These are phyloP conservation scores for Psilocybe sp. DNA, from an alignment of 768 basidiomycete genomes.

Conservation along the genomic window DNA sequence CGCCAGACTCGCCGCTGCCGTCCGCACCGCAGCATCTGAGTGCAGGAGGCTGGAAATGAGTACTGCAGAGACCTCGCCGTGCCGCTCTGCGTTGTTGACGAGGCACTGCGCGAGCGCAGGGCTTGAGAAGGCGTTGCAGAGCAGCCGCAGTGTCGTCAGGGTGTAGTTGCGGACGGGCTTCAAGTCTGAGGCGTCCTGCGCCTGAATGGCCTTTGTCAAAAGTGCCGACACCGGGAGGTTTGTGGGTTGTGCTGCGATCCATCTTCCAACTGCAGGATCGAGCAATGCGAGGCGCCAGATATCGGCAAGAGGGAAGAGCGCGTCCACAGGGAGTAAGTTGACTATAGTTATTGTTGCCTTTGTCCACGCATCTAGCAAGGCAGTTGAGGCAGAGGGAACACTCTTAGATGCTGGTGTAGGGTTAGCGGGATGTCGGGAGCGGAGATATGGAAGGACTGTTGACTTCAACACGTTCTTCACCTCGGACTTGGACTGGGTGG, in stretches of 20 bases:
- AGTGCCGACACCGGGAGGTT: conserved; percentile 41
- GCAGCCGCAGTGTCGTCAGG: conserved; percentile 64
- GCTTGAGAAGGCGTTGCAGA: conserved; percentile 65
- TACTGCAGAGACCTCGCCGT: conserved; percentile 42
- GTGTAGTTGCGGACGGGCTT: conserved; percentile 51
- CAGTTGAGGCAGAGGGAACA: conserved; percentile 30
- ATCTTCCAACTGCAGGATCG: conserved; percentile 53
- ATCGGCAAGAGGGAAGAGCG: conserved; percentile 80
- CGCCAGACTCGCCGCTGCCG: conserved; percentile 77
- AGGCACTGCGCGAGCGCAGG: conserved; percentile 40
- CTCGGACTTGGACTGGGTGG: conserved; percentile 27
- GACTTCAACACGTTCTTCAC: conserved; percentile 49
- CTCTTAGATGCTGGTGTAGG: conserved; percentile 9
- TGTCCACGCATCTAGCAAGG: conserved; percentile 46
- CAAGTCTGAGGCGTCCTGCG: conserved; percentile 22
- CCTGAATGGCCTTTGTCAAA: conserved; percentile 39
- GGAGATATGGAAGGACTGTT: conserved; percentile 62
- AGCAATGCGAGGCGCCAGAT: conserved; percentile 79
- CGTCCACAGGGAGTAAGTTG: conserved; percentile 42
- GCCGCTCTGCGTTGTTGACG: conserved; percentile 24
- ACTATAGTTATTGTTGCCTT: conserved; percentile 42
- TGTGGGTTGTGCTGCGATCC: conserved; percentile 36
- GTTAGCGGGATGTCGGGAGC: conserved; percentile 43
- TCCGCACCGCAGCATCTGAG: conserved; percentile 63
- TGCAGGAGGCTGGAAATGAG: conserved; percentile 70